A percentile compares a stretch with the other conserved stretches of the same genome.
Evolutionary conservation across 2,329 filamentous ascomycete species (phyloP).

Genomic region (Pseudogymnoascus sp.): DNA sequence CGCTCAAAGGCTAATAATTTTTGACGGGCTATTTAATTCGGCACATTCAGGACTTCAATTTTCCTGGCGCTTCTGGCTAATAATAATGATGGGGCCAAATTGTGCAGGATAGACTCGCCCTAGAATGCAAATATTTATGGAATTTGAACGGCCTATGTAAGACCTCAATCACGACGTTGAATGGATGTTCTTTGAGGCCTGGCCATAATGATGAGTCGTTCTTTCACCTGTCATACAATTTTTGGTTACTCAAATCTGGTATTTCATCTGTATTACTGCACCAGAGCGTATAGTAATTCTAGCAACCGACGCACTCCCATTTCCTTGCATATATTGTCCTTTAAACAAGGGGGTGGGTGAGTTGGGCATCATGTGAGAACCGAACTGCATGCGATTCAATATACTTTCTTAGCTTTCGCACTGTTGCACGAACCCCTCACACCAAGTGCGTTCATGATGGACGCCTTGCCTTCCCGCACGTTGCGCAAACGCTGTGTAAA

Average conservation of each 20-base stretch:
- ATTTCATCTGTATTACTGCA: conserved; percentile 1
- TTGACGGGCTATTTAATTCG: neutral
- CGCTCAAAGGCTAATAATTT: neutral
- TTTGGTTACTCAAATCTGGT: neutral
- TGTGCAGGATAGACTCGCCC: neutral
- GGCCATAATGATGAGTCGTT: neutral
- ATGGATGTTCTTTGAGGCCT: neutral
- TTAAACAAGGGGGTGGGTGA: neutral
- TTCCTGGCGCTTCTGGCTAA: neutral
- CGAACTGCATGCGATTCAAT: neutral
- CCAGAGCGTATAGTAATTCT: neutral
- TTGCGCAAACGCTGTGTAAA: neutral
- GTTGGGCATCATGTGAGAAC: conserved; percentile 3
- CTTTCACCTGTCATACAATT: neutral
- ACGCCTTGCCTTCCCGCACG: neutral
- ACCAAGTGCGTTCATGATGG: neutral
- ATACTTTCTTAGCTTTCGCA: neutral
- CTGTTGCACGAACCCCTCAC: neutral
- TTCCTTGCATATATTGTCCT: neutral
- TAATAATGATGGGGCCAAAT: neutral
- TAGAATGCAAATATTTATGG: neutral
- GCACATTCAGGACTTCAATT: neutral
- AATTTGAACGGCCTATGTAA: neutral
- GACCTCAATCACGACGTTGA: neutral
- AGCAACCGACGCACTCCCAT: neutral